Conservation (phyloP, 331 rosid genomes). For the Stylosanthes scabra region DNA sequence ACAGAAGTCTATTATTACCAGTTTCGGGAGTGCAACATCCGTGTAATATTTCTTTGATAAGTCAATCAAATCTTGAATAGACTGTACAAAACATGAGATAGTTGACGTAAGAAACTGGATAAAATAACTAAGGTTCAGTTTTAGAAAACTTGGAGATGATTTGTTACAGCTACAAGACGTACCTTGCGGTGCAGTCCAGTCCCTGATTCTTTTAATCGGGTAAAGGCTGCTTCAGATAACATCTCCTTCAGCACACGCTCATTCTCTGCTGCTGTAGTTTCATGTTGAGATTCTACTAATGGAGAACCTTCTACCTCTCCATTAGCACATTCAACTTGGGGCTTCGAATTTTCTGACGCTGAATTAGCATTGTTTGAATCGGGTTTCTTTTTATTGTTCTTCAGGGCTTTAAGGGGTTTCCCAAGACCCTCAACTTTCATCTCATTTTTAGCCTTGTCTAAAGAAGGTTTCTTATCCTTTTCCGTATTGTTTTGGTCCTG, state of each 20-base stretch:
- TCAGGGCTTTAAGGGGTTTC: constrained; percentile 86
- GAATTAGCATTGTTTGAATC: constrained; percentile 57
- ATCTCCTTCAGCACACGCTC: constrained; percentile 71
- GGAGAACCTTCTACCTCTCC: constrained; percentile 58
- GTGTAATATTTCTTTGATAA: constrained; percentile 83
- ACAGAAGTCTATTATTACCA: constrained; percentile 66
- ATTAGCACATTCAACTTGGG: constrained; percentile 43
- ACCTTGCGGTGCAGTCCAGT: constrained; percentile 98
- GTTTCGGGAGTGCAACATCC: constrained; percentile 97
- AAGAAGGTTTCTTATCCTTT: constrained; percentile 78
- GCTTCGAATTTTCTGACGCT: constrained; percentile 56
- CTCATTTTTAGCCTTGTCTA: constrained; percentile 78
- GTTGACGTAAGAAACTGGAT: constrained; percentile 40
- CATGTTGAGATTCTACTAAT: constrained; percentile 55
- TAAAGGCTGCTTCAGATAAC: constrained; percentile 79
- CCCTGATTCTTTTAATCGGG: constrained; percentile 88
- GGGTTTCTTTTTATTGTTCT: constrained; percentile 75
- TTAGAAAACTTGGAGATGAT: constrained; percentile 28
- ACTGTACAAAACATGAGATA: constrained; percentile 58
- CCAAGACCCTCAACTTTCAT: constrained; percentile 99
- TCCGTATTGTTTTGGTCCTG: constrained; percentile 90
- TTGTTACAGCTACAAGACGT: constrained; percentile 37
- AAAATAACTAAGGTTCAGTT: constrained; percentile 40
- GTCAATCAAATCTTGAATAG: constrained; percentile 78
- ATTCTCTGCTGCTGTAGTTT: constrained; percentile 67